These are phyloP conservation scores for Colletotrichum tropicale DNA, from an alignment of 2,329 filamentous ascomycete species.

Conservation along the genomic window DNA sequence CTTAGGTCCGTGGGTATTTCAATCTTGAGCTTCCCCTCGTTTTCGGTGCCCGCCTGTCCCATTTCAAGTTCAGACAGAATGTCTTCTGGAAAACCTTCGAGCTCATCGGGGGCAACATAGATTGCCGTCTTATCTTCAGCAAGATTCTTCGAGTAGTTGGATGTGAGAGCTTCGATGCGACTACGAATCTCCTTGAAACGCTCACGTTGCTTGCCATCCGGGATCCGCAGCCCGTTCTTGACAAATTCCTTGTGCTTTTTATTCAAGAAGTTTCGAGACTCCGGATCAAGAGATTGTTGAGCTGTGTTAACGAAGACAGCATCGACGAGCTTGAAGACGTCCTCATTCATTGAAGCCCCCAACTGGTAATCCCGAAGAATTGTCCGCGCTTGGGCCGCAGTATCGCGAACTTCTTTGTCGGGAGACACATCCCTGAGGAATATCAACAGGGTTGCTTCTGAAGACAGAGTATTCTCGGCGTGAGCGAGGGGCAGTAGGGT, in stretches of 20 bases:
- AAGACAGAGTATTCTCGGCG: neutral
- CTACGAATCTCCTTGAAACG: neutral
- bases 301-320: neutral
- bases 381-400: neutral
- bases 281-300: neutral
- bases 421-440: slow-evolving; percentile 6
- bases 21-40: slow-evolving; percentile 74
- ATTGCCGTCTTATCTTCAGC: neutral
- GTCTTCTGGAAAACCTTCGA: neutral
- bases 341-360: neutral
- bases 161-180: neutral
- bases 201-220: neutral
- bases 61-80: slow-evolving; percentile 66
- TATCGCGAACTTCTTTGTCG: neutral
- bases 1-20: slow-evolving; percentile 85
- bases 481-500: neutral
- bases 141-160: neutral
- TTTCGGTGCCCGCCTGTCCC: slow-evolving; percentile 58
- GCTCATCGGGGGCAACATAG: neutral
- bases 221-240: neutral
- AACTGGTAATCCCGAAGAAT: neutral
- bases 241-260: neutral
- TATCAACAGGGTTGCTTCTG: neutral
- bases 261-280: neutral
- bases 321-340: neutral